These are phyloP conservation scores for Xylariaceae sp. DNA, from an alignment of 2,329 filamentous ascomycete genomes.

Conservation along the genomic window DNA sequence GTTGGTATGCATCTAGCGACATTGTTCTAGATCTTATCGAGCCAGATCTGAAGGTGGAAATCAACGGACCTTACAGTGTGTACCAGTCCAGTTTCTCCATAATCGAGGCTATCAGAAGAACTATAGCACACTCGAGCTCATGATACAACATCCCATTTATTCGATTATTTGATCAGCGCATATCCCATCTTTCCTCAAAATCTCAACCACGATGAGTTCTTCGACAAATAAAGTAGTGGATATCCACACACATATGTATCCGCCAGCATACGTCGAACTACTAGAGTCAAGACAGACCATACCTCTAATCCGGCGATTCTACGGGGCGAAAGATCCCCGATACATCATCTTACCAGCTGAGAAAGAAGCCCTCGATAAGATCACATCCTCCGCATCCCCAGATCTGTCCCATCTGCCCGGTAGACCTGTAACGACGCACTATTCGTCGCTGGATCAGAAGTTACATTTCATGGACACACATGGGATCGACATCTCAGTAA, in stretches of 20 bases:
- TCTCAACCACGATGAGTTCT: slow-evolving; percentile 30
- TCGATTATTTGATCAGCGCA: too few relatives aligned
- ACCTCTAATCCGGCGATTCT: slow-evolving; percentile 67
- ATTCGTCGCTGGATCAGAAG: slow-evolving; percentile 75
- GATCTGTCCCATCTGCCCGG: slow-evolving; percentile 58
- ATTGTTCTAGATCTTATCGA: too few relatives aligned
- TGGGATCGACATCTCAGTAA: slow-evolving; percentile 74
- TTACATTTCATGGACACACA: slow-evolving; percentile 85
- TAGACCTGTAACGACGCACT: slow-evolving; percentile 77
- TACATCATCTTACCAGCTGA: slow-evolving; percentile 61
- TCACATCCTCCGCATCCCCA: slow-evolving; percentile 37
- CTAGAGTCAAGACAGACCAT: slow-evolving; percentile 58
- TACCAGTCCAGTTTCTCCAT: too few relatives aligned
- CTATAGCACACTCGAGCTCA: too few relatives aligned
- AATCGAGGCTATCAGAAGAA: too few relatives aligned
- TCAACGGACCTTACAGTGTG: too few relatives aligned
- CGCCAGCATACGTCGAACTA: slow-evolving; percentile 58
- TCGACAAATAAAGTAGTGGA: slow-evolving; percentile 50
- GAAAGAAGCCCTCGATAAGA: slow-evolving; percentile 42
- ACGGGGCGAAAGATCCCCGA: slow-evolving; percentile 52
- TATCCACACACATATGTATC: slow-evolving; percentile 69
- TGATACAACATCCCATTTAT: too few relatives aligned
- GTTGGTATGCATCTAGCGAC: too few relatives aligned
- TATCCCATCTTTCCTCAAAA: background rate
- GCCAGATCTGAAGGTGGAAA: too few relatives aligned